A percentile compares a stretch with the other conserved stretches of the same genome.
Conservation (phyloP, 2,329 filamentous ascomycete species). For the Scedosporium apiospermum region DNA sequence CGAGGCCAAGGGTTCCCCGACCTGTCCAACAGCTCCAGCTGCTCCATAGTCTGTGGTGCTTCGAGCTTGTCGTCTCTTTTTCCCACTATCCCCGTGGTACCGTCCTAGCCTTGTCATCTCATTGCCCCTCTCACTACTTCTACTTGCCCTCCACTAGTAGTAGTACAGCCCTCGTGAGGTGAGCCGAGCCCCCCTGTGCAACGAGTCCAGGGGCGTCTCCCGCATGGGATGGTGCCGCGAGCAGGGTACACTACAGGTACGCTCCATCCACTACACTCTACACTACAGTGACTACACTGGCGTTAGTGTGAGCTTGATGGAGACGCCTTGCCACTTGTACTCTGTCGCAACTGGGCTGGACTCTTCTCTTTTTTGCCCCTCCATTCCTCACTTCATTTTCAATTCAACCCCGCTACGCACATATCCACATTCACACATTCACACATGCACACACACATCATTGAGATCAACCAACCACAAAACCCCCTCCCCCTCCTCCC, state of each 20-base stretch:
- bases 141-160: background rate
- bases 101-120: background rate
- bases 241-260: background rate
- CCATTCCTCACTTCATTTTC: conserved; percentile 3
- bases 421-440: background rate
- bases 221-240: too few relatives aligned
- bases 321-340: too few relatives aligned
- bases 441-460: background rate
- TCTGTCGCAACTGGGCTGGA: background rate
- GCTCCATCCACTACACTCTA: background rate
- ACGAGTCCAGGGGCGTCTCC: too few relatives aligned
- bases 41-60: too few relatives aligned
- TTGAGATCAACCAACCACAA: background rate
- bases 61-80: background rate
- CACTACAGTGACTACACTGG: background rate
- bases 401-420: background rate
- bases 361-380: background rate
- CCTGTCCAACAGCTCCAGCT: too few relatives aligned
- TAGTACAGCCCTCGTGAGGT: too few relatives aligned
- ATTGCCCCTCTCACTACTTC: background rate
- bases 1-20: too few relatives aligned
- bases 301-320: background rate
- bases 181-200: too few relatives aligned
- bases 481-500: background rate
- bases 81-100: background rate